Evolutionary conservation across 2,329 filamentous ascomycete species (phyloP).

Genomic region (Bipolaris bicolor): DNA sequence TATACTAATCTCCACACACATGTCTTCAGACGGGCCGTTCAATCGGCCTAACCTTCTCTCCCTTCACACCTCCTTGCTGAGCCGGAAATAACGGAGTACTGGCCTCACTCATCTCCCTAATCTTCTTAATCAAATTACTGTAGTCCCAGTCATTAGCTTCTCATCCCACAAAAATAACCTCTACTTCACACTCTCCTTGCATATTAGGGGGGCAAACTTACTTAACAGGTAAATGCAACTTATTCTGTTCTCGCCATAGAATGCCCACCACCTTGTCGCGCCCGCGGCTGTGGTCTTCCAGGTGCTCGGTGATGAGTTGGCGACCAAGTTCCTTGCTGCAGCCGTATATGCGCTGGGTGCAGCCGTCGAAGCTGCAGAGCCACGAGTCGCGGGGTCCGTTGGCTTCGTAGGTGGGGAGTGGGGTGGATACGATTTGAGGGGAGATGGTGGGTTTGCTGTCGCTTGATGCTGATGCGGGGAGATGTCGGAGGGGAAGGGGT

Average conservation of each 20-base stretch:
- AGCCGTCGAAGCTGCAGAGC: conserved; percentile 69
- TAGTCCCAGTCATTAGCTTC: not conserved
- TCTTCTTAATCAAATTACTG: conserved; percentile 55
- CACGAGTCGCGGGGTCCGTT: conserved; percentile 68
- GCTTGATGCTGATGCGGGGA: conserved; percentile 10
- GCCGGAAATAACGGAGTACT: conserved; percentile 36
- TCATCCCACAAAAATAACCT: no score
- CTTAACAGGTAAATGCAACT: conserved; percentile 50
- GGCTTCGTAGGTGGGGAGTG: conserved; percentile 43
- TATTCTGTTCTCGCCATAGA: conserved; percentile 61
- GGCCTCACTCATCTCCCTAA: conserved; percentile 51
- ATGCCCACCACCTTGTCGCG: conserved; percentile 57
- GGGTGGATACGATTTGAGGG: conserved; percentile 37
- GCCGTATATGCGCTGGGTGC: conserved; percentile 67
- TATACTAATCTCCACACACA: not conserved
- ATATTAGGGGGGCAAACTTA: conserved; percentile 22
- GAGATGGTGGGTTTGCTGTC: conserved; percentile 21
- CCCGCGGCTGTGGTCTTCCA: conserved; percentile 65
- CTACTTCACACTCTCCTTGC: not conserved
- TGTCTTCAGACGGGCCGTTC: conserved; percentile 17
- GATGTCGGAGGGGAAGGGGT: conserved; percentile 37
- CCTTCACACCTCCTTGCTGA: not conserved
- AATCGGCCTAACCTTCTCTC: conserved; percentile 13
- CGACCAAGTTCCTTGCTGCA: conserved; percentile 64
- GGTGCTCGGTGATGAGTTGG: conserved; percentile 65